These are phyloP conservation scores for Cladorrhinum sp. DNA, from an alignment of 2,329 filamentous ascomycete genomes.

Conservation along the genomic window DNA sequence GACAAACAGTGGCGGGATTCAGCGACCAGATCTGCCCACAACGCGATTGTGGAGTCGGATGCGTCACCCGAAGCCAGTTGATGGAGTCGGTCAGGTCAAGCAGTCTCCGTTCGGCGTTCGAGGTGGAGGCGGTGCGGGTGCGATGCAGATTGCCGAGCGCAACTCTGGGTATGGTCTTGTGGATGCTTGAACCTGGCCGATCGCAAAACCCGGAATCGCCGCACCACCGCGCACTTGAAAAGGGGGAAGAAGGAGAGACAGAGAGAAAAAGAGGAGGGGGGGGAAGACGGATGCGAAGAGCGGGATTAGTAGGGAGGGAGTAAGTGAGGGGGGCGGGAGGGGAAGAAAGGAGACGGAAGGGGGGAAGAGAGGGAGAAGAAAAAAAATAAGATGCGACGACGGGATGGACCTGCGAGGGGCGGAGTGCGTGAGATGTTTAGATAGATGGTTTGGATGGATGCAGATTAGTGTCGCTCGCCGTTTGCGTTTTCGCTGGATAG, in stretches of 20 bases:
- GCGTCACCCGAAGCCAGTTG: not conserved
- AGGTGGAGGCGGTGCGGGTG: slow-evolving; percentile 4
- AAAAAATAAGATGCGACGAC: not conserved
- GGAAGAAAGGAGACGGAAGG: not conserved
- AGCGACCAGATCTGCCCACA: slow-evolving; percentile 1
- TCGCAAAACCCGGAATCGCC: not conserved
- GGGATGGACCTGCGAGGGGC: not conserved
- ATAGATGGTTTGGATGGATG: not conserved
- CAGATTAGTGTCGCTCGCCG: not conserved
- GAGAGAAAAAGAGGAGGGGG: not conserved
- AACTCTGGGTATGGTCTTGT: slow-evolving; percentile 6
- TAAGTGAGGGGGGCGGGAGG: not conserved
- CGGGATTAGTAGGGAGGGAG: not conserved
- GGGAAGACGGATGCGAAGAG: not conserved
- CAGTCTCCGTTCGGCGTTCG: slow-evolving; percentile 1
- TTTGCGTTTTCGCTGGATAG: not conserved
- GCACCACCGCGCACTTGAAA: not conserved
- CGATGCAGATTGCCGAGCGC: slow-evolving; percentile 4
- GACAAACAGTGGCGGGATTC: not conserved
- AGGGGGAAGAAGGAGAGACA: not conserved
- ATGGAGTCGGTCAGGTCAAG: slow-evolving; percentile 1
- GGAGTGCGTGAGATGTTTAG: not conserved
- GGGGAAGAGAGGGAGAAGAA: slow-evolving; percentile 1
- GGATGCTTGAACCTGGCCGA: slow-evolving; percentile 2
- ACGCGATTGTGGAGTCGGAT: slow-evolving; percentile 6